These are phyloP conservation scores for Colletotrichum lupini DNA, from an alignment of 2,329 filamentous ascomycete species.

Conservation along the genomic window DNA sequence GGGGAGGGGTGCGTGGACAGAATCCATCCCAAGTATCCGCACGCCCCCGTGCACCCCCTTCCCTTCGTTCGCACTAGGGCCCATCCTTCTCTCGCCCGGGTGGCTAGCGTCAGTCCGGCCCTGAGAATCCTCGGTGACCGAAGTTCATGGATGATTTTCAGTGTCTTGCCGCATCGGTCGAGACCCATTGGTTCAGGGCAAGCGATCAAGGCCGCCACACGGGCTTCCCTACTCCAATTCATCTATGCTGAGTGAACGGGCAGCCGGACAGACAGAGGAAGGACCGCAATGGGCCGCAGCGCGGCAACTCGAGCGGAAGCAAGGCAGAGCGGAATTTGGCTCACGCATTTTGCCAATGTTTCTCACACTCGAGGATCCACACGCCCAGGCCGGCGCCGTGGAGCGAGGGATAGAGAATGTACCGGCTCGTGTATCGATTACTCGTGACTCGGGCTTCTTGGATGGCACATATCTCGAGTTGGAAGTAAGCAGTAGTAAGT, in stretches of 20 bases:
- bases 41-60: constrained; percentile 38
- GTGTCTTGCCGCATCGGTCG: constrained; percentile 49
- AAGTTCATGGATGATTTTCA: constrained; percentile 52
- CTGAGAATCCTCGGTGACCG: constrained; percentile 56
- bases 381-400: neutral
- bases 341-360: constrained; percentile 19
- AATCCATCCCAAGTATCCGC: constrained; percentile 36
- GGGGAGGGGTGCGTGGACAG: constrained; percentile 21
- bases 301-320: constrained; percentile 17
- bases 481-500: constrained; percentile 13
- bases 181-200: constrained; percentile 35
- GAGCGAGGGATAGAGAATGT: neutral
- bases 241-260: constrained; percentile 25
- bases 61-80: constrained; percentile 21
- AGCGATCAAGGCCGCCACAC: constrained; percentile 33
- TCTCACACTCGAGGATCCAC: constrained; percentile 6
- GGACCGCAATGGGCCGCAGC: constrained; percentile 8
- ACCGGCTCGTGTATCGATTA: neutral
- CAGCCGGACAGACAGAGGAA: constrained; percentile 28
- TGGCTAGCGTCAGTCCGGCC: constrained; percentile 48
- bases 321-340: constrained; percentile 15
- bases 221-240: constrained; percentile 24
- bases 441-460: constrained; percentile 8
- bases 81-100: constrained; percentile 35
- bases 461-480: constrained; percentile 18